Conservation (phyloP, 768 basidiomycete species). For the Suillus paluster region DNA sequence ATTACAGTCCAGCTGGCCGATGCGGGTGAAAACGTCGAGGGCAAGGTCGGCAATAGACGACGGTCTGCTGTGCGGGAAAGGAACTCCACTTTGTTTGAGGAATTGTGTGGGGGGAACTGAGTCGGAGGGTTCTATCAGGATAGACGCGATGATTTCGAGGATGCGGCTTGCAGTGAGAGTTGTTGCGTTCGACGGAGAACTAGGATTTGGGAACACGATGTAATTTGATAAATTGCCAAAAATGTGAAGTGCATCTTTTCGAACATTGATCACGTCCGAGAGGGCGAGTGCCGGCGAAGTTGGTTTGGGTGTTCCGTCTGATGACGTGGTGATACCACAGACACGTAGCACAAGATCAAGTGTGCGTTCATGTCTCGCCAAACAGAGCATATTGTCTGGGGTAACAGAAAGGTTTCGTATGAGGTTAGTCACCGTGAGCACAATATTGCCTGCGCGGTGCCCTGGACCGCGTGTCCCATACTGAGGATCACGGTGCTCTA, state of each 20-base stretch:
- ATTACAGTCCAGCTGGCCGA: conserved; percentile 78
- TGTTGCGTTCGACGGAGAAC: conserved; percentile 45
- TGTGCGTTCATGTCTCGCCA: conserved; percentile 67
- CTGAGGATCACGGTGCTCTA: conserved; percentile 38
- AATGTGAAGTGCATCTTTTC: conserved; percentile 77
- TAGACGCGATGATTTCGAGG: conserved; percentile 73
- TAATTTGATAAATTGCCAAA: conserved; percentile 62
- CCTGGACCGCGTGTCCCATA: conserved; percentile 50
- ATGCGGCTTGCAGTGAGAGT: conserved; percentile 57
- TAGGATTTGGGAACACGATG: conserved; percentile 50
- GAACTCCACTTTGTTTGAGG: conserved; percentile 55
- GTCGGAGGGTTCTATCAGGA: conserved; percentile 72
- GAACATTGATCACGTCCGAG: conserved; percentile 69
- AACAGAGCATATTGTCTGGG: conserved; percentile 67
- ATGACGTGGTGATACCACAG: conserved; percentile 51
- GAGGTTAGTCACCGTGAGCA: conserved; percentile 76
- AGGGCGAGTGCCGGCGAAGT: conserved; percentile 67
- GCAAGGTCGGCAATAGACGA: conserved; percentile 71
- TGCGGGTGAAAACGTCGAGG: conserved; percentile 83
- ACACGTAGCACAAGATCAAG: conserved; percentile 71
- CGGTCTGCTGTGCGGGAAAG: conserved; percentile 51
- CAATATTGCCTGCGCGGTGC: conserved; percentile 65
- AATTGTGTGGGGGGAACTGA: conserved; percentile 63
- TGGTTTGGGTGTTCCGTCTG: conserved; percentile 42
- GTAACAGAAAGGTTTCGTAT: conserved; percentile 85